Percentiles rank a stretch among this genome's conserved stretches.
phyloP scores from a whole-genome alignment of 148 eudicot genomes.

The Polygonum aviculare region DNA sequence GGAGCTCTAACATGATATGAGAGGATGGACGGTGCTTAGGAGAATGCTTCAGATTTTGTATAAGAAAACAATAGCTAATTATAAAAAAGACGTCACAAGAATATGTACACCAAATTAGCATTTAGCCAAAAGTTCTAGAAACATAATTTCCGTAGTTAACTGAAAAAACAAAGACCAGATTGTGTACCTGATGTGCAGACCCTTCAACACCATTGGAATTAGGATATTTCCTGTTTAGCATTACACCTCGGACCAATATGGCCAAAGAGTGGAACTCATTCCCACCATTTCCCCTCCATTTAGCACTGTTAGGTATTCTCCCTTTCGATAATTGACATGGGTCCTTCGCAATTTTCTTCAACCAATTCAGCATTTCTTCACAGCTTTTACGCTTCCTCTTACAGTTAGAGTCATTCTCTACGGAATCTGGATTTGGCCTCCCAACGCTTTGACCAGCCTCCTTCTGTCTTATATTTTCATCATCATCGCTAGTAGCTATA shows the following conservation, averaged over 20 bases:
- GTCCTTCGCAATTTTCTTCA: constrained; percentile 41
- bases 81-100: background rate
- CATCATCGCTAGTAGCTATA: constrained; percentile 21
- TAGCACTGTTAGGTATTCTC: constrained; percentile 23
- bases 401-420: constrained; percentile 18
- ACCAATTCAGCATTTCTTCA: constrained; percentile 56
- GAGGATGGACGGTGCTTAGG: background rate
- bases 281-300: constrained; percentile 26
- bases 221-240: constrained; percentile 23
- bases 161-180: constrained; percentile 7
- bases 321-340: constrained; percentile 38
- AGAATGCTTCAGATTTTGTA: background rate
- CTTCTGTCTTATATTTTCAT: constrained; percentile 16
- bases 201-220: constrained; percentile 23
- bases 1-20: background rate
- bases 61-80: background rate
- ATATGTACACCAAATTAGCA: background rate
- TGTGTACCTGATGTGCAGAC: constrained; percentile 38
- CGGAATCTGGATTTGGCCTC: constrained; percentile 10
- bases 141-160: background rate
- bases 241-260: constrained; percentile 50
- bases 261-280: constrained; percentile 32
- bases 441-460: constrained; percentile 8
- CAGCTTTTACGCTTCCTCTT: constrained; percentile 55
- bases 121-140: constrained; percentile 7